Base-by-base conservation (phyloP, 805 yeast genomes). In the Candida yuanshanica region DNA sequence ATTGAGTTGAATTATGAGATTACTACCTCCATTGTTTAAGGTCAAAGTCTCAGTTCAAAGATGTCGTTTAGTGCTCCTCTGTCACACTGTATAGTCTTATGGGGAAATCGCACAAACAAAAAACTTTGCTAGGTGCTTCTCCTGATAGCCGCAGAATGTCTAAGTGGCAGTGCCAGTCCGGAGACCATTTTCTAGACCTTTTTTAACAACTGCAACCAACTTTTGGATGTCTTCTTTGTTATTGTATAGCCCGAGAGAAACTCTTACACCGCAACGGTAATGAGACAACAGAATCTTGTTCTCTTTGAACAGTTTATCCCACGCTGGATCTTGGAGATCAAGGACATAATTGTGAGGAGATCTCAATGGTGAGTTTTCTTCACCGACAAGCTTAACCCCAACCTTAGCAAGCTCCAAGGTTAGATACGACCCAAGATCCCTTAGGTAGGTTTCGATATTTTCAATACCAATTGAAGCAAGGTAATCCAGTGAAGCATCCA, bases 181-280 rank as follows among this genome's bases (percentile, higher is more conserved):
- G n/a, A 27, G 31, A 4, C 31, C 31, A 14, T 27, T 11, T 7
- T 27, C 18, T n/a, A 27, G 31, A 4, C 31, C 31, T 11, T 27
- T n/a, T 14, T 27, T 27, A 10, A 27, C n/a, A 2, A 14, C 31
- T 27, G 6, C 10, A 27, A 27, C 16, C 18, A 27, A 27, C 10
- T 27, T 27, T 8, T n/a, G 11, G 16, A 27, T 8, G 17, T 37
- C 39, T 13, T 21, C 18, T 8, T 17, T 37, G 20, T 37, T 31
- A 24, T 37, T 31, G 21, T 37, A 37, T 3, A 37, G 18, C 7
- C 35, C 39, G 10, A 37, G 14, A 5, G 39, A 37, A 18, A 22
- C 23, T 29, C 39, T 22, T n/a, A 37, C 35, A 37, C 39, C 39
- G 23, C 35, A 29, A 29, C 35, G 24, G 11, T 31, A 37, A 11